These are phyloP conservation scores for Venturia asperata DNA, from an alignment of 2,329 filamentous ascomycete species.

Conservation along the genomic window DNA sequence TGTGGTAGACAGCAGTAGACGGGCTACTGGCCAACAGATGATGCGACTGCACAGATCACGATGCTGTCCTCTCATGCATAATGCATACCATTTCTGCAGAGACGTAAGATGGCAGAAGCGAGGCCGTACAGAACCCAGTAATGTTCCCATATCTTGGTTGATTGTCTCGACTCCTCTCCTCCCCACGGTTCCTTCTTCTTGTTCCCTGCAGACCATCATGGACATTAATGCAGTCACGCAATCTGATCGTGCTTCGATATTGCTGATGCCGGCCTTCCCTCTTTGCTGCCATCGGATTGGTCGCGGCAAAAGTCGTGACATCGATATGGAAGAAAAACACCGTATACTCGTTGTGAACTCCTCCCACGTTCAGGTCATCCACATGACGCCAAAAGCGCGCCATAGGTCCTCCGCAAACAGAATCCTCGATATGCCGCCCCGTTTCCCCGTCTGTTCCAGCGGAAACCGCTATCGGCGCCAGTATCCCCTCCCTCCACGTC, in stretches of 20 bases:
- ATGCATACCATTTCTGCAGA: no score
- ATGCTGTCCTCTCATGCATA: background rate
- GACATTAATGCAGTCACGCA: no score
- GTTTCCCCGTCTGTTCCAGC: background rate
- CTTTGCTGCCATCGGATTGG: background rate
- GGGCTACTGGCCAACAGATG: background rate
- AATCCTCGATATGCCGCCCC: constrained; percentile 1
- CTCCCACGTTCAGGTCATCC: background rate
- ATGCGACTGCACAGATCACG: background rate
- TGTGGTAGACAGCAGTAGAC: no score
- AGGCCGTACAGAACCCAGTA: background rate
- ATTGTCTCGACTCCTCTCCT: background rate
- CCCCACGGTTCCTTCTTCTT: background rate
- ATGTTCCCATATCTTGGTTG: background rate
- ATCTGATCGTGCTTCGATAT: background rate
- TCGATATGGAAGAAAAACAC: background rate
- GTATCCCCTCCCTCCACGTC: background rate
- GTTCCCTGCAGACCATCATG: constrained; percentile 8
- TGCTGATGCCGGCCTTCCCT: background rate
- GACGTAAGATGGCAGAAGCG: no score
- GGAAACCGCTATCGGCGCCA: background rate
- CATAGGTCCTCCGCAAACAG: no score
- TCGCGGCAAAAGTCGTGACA: constrained; percentile 2
- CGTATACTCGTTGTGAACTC: background rate
- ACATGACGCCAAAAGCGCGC: constrained; percentile 9